Conservation (phyloP, 345 rosid species). For the Kernera saxatilis region DNA sequence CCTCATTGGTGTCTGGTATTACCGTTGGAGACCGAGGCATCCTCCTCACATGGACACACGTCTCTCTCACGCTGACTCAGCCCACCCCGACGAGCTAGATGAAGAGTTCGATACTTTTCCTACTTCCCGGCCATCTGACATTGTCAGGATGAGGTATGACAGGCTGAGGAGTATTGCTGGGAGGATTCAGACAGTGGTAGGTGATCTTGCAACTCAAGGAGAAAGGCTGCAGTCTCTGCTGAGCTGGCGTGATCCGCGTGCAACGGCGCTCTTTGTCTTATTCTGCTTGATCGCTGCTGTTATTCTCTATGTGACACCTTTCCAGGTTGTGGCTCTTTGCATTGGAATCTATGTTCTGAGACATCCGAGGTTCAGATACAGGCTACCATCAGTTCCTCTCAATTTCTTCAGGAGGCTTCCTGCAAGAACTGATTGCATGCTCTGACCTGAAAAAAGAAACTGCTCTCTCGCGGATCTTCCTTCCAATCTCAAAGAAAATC, state of each 20-base stretch:
- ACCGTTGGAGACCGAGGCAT: constrained; percentile 89
- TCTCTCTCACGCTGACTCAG: constrained; percentile 80
- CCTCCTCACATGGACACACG: constrained; percentile 98
- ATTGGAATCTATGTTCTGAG: constrained; percentile 69
- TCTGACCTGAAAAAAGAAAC: constrained; percentile 29
- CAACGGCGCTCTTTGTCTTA: constrained; percentile 66
- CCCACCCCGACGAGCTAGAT: constrained; percentile 82
- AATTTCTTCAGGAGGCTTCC: constrained; percentile 95
- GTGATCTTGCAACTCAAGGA: constrained; percentile 94
- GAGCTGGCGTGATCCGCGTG: constrained; percentile 97
- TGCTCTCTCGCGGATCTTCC: background rate
- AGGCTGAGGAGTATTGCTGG: constrained; percentile 90
- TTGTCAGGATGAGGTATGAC: constrained; percentile 80
- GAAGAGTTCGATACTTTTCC: constrained; percentile 94
- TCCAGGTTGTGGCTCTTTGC: constrained; percentile 74
- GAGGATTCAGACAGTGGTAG: constrained; percentile 87
- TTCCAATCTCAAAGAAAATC: background rate
- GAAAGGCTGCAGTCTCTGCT: constrained; percentile 84
- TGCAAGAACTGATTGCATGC: constrained; percentile 89
- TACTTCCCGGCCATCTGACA: constrained; percentile 63
- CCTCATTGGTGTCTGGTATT: constrained; percentile 90
- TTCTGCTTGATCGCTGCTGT: constrained; percentile 82
- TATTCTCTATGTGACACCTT: constrained; percentile 77
- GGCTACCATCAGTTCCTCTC: constrained; percentile 81
- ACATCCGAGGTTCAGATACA: constrained; percentile 90